Conservation (phyloP, 2,329 filamentous ascomycete genomes). For the Sclerotiophoma versabilis region DNA sequence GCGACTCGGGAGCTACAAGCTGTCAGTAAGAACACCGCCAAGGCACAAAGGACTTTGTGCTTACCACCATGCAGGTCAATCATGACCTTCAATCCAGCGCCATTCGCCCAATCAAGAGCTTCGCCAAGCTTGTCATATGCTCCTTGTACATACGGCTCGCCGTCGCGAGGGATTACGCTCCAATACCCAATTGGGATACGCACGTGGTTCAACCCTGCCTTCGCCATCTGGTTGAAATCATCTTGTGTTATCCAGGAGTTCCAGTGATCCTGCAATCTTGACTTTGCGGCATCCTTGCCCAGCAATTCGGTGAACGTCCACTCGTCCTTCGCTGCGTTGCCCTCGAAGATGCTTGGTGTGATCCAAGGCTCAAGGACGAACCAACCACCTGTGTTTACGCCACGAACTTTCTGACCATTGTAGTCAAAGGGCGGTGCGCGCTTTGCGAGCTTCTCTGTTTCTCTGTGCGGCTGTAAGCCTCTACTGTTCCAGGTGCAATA, state of each 20-base stretch:
- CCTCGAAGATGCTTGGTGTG: conserved; percentile 67
- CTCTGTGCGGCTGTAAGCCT: not conserved
- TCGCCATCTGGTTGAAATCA: conserved; percentile 64
- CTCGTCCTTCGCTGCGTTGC: conserved; percentile 63
- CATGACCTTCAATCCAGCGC: conserved; percentile 67
- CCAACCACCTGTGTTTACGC: conserved; percentile 72
- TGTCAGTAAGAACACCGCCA: conserved; percentile 3
- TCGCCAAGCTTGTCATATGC: conserved; percentile 65
- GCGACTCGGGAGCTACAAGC: conserved; percentile 62
- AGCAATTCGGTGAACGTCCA: conserved; percentile 61
- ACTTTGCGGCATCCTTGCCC: conserved; percentile 57
- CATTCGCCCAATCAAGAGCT: conserved; percentile 66
- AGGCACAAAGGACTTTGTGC: conserved; percentile 25
- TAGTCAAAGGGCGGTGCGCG: conserved; percentile 59
- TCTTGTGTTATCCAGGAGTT: conserved; percentile 62
- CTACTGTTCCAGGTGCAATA: not conserved
- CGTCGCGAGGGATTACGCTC: conserved; percentile 61
- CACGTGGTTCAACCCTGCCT: conserved; percentile 67
- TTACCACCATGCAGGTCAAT: conserved; percentile 72
- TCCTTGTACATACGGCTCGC: conserved; percentile 68
- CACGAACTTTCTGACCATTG: conserved; percentile 63
- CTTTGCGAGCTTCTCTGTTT: conserved; percentile 32
- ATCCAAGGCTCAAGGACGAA: conserved; percentile 71
- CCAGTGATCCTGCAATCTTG: conserved; percentile 64
- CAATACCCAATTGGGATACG: conserved; percentile 72